Evolutionary conservation across 345 rosid species (phyloP).

Genomic region (Turritis glabra): DNA sequence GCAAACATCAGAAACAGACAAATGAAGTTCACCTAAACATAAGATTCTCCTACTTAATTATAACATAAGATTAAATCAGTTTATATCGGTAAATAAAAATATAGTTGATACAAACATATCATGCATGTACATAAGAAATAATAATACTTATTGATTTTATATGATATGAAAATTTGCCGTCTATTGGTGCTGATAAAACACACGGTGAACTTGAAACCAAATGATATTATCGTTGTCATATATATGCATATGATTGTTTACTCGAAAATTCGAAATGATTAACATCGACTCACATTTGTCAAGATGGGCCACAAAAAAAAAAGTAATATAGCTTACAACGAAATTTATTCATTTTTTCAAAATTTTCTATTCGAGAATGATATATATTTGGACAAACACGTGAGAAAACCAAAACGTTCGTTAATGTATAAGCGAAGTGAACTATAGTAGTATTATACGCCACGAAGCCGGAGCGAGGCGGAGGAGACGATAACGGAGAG

Average conservation of each 20-base stretch:
- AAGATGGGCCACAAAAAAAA: not conserved
- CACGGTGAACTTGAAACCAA: not conserved
- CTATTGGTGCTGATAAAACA: not conserved
- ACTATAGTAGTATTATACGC: constrained; percentile 7
- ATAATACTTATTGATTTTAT: not conserved
- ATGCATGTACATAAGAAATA: not conserved
- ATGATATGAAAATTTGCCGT: not conserved
- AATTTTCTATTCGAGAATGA: constrained; percentile 26
- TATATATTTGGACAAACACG: constrained; percentile 30
- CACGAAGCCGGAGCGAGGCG: constrained; percentile 30
- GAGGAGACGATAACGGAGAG: constrained; percentile 11
- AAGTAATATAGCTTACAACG: not conserved
- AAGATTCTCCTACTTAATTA: constrained; percentile 27
- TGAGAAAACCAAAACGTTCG: constrained; percentile 23
- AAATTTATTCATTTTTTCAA: too few species aligned
- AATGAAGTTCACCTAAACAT: constrained; percentile 34
- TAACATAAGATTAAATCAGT: not conserved
- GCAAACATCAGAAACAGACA: constrained; percentile 39
- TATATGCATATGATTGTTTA: not conserved
- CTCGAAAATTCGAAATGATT: constrained; percentile 12
- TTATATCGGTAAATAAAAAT: not conserved
- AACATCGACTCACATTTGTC: not conserved
- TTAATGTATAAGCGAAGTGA: constrained; percentile 29
- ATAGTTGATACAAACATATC: not conserved
- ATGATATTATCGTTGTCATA: not conserved